A percentile compares a stretch with the other conserved stretches of the same genome.
Evolutionary conservation across 2,329 filamentous ascomycete genomes (phyloP).

Genomic region (Decorospora gaudefroyi): DNA sequence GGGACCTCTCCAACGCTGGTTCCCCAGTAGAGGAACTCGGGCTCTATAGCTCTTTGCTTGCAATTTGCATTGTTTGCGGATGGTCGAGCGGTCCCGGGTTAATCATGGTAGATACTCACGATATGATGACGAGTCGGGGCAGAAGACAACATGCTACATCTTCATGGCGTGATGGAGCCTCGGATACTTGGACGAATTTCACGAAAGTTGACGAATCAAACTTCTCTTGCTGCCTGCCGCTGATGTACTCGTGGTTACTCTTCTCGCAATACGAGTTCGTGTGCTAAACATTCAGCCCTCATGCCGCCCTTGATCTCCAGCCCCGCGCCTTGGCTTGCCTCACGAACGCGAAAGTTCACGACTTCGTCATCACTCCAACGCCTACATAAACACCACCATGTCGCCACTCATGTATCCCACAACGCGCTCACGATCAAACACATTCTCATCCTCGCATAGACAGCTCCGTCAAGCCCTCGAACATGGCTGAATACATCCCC

Average conservation of each 20-base stretch:
- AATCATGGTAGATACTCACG: conserved; percentile 7
- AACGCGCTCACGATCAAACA: conserved; percentile 1
- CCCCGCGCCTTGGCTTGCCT: conserved; percentile 17
- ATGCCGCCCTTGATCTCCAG: conserved; percentile 17
- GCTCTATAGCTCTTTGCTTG: conserved; percentile 22
- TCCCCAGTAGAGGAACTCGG: neutral
- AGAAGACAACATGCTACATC: conserved; percentile 9
- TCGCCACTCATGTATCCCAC: conserved; percentile 4
- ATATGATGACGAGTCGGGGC: conserved; percentile 12
- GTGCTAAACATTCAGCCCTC: conserved; percentile 11
- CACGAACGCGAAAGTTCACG: conserved; percentile 22
- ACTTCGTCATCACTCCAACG: conserved; percentile 26
- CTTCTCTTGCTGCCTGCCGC: neutral
- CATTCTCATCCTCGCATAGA: neutral
- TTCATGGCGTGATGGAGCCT: conserved; percentile 6
- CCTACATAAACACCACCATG: conserved; percentile 25
- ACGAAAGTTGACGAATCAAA: conserved; percentile 5
- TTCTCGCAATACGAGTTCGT: conserved; percentile 8
- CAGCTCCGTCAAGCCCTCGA: conserved; percentile 1
- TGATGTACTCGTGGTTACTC: neutral
- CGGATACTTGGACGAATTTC: conserved; percentile 12
- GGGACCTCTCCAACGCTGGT: neutral
- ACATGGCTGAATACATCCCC: conserved; percentile 40
- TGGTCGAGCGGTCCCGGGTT: conserved; percentile 7
- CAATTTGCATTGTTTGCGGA: conserved; percentile 37